phyloP scores from a whole-genome alignment of 1,284 basidiomycete species.

The Xanthoconium separans region DNA sequence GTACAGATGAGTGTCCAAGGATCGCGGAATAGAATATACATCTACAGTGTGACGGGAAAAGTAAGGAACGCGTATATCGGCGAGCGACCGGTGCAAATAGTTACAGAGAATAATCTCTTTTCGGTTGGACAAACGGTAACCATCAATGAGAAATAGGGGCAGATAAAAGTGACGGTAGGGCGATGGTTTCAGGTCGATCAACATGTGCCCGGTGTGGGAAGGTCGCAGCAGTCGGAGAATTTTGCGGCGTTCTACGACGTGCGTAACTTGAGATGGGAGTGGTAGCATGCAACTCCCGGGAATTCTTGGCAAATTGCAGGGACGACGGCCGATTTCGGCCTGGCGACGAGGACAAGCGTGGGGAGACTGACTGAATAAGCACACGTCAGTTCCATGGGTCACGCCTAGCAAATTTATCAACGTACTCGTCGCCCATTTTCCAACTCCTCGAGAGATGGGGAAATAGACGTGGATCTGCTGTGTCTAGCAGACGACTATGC shows the following conservation, averaged over 20 bases:
- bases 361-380: slow-evolving; percentile 40
- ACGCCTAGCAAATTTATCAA: slow-evolving; percentile 12
- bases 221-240: slow-evolving; percentile 65
- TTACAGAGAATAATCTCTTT: background rate
- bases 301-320: slow-evolving; percentile 29
- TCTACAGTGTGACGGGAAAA: slow-evolving; percentile 16
- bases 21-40: slow-evolving; percentile 20
- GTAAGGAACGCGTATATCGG: slow-evolving; percentile 13
- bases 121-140: background rate
- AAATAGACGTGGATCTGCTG: slow-evolving; percentile 22
- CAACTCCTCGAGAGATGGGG: slow-evolving; percentile 21
- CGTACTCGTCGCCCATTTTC: slow-evolving; percentile 28
- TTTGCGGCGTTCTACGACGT: slow-evolving; percentile 70
- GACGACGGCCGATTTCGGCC: slow-evolving; percentile 31
- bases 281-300: slow-evolving; percentile 40
- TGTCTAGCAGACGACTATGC: slow-evolving; percentile 26
- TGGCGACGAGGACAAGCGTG: slow-evolving; percentile 45
- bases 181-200: slow-evolving; percentile 39
- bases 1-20: slow-evolving; percentile 34
- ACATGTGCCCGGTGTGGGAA: slow-evolving; percentile 44
- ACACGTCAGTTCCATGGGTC: slow-evolving; percentile 14
- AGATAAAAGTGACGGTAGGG: slow-evolving; percentile 22
- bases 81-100: background rate
- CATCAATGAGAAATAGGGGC: slow-evolving; percentile 28
- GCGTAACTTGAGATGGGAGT: slow-evolving; percentile 77